Evolutionary conservation across 306 rosid genomes (phyloP).

Genomic region (Trifolium repens): DNA sequence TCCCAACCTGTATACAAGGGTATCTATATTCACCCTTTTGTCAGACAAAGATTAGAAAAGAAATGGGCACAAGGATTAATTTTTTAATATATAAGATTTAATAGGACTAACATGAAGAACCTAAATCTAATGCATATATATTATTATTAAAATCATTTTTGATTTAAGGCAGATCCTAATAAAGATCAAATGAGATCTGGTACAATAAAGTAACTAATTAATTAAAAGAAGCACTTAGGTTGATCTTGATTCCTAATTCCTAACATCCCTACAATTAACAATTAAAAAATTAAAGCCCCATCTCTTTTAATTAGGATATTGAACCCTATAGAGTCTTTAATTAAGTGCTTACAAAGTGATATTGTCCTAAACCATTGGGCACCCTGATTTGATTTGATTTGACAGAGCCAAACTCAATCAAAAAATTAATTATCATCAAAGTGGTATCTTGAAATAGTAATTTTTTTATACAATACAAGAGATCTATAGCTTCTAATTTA

Average conservation of each 20-base stretch:
- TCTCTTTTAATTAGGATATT: conserved; percentile 38
- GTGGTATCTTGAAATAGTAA: conserved; percentile 49
- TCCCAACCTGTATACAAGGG: conserved; percentile 44
- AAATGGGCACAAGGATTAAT: conserved; percentile 36
- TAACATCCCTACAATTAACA: conserved; percentile 34
- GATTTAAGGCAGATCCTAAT: conserved; percentile 33
- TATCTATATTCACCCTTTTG: conserved; percentile 50
- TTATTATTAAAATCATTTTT: neutral
- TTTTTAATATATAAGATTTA: conserved; percentile 18
- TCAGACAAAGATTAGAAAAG: conserved; percentile 51
- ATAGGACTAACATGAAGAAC: neutral
- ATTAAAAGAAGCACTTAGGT: conserved; percentile 36
- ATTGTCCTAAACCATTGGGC: conserved; percentile 54
- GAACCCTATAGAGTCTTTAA: conserved; percentile 25
- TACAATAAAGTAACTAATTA: conserved; percentile 35
- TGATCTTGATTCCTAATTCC: conserved; percentile 44
- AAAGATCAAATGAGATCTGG: conserved; percentile 46
- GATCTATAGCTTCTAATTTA: conserved; percentile 49
- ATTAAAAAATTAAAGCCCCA: conserved; percentile 38
- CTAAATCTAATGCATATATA: conserved; percentile 44
- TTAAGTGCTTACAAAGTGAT: conserved; percentile 44
- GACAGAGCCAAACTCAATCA: conserved; percentile 54
- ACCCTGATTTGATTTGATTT: conserved; percentile 72
- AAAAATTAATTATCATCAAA: conserved; percentile 41
- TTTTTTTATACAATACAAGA: conserved; percentile 36